Evolutionary conservation across 129 eudicot species (phyloP).

Genomic region (Scalesia atractyloides): DNA sequence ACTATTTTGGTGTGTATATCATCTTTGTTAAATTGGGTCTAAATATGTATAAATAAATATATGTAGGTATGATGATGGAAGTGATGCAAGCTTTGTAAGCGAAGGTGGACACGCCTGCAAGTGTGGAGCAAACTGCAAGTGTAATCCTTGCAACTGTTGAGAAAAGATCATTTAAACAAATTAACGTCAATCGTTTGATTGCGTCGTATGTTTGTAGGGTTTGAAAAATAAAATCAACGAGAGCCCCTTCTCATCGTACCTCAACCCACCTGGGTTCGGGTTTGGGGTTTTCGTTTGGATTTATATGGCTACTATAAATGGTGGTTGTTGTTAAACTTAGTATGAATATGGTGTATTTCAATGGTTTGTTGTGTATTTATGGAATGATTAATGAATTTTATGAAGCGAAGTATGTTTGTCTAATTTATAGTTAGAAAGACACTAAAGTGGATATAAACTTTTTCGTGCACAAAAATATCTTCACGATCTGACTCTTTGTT

Average conservation of each 20-base stretch:
- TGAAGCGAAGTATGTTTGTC: slow-evolving; percentile 4
- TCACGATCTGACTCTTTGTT: no score
- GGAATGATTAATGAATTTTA: background rate
- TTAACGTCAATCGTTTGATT: background rate
- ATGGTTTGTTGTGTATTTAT: slow-evolving; percentile 17
- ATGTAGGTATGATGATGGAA: slow-evolving; percentile 43
- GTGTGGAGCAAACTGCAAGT: slow-evolving; percentile 64
- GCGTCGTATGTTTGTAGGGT: slow-evolving; percentile 3
- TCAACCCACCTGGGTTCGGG: background rate
- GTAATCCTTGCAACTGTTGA: slow-evolving; percentile 64
- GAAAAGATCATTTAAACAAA: background rate
- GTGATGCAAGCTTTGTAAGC: slow-evolving; percentile 38
- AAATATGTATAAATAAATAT: background rate
- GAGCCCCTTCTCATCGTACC: background rate
- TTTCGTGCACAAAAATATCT: no score
- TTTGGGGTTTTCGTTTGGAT: background rate
- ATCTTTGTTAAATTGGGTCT: background rate
- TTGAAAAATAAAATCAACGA: slow-evolving; percentile 3
- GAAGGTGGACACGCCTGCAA: slow-evolving; percentile 54
- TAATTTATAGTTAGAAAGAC: background rate
- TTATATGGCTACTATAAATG: background rate
- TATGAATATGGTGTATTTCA: slow-evolving; percentile 15
- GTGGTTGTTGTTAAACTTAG: slow-evolving; percentile 11
- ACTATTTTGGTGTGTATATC: background rate
- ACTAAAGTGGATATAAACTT: no score